Evolutionary conservation across 108 stramenopile species (phyloP), one percentile per base, ranked within the genome.

Genomic region (Pseudonitzschia multiseries): DNA sequence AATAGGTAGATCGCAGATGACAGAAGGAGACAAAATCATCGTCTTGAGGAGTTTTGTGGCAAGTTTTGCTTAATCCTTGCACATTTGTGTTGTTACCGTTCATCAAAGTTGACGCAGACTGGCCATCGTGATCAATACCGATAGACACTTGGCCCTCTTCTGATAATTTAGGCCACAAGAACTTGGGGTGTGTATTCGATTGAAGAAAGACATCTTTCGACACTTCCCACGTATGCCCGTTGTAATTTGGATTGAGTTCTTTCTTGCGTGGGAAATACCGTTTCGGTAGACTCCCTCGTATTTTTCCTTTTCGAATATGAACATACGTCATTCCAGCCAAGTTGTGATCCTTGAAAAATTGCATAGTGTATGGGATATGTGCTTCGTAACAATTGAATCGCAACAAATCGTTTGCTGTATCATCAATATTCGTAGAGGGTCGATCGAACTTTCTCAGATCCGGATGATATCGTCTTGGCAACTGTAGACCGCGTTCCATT

Each of bases 291-390:
- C 74, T 75, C 13, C 52, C 41, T 13, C 92, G 88, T 75, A 93
- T 89, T 61, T 68, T 69, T 10, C 79, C 87, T 17, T 78, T 66
- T 10, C 79, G 70, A 41, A 95, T 68, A 68, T 91, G 89, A 42
- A 93, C 76, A 69, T 91, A 95, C 12, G 85, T 76, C 89, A 93
- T 75, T 8, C 94, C 94, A 5, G 94, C 84, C 62, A 95, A 59
- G 54, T 86, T 89, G 50, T 66, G 80, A 33, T 86, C 88, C 61
- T 95, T 95, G 73, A 95, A 95, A 52, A 95, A 87, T 62, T 95
- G 94, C 91, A 95, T 95, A 0, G 92, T 92, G 77, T 91, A 95
- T 1, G 94, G 94, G 54, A 95, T 95, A 62, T 95, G 94, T 31
- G 90, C 94, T 70, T 95, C 94, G 57, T 95, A 95, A 68, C 91